Percentiles rank a stretch among this genome's conserved stretches.
Conservation (phyloP, 2,329 filamentous ascomycete species). For the Talaromyces marneffei region DNA sequence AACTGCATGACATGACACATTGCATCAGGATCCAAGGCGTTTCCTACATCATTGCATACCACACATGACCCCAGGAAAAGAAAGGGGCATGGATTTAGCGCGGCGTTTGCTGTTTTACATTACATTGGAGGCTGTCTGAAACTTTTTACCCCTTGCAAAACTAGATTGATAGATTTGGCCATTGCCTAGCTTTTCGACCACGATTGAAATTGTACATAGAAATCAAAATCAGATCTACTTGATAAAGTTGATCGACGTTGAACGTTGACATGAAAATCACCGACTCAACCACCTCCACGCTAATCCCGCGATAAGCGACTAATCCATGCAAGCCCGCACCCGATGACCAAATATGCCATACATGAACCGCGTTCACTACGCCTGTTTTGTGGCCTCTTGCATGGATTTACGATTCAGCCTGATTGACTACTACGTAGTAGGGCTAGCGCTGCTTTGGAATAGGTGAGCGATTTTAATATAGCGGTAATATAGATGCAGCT, state of each 20-base stretch:
- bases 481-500: neutral
- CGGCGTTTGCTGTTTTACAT: neutral
- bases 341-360: no score
- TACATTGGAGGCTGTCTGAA: constrained; percentile 3
- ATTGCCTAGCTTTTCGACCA: neutral
- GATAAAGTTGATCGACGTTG: neutral
- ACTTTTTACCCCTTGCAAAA: neutral
- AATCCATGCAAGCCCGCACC: neutral
- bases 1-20: neutral
- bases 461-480: neutral
- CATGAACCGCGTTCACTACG: neutral
- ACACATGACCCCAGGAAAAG: neutral
- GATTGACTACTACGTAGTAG: no score
- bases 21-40: constrained; percentile 1
- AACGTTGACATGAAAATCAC: neutral
- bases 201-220: neutral
- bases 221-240: neutral
- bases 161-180: neutral
- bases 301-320: constrained; percentile 1
- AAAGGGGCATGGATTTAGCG: constrained; percentile 3
- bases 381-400: neutral
- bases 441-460: neutral
- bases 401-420: neutral
- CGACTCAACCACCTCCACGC: neutral
- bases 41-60: neutral